These are phyloP conservation scores for Termitomyces sp. DNA, from an alignment of 768 basidiomycete species.

Conservation along the genomic window DNA sequence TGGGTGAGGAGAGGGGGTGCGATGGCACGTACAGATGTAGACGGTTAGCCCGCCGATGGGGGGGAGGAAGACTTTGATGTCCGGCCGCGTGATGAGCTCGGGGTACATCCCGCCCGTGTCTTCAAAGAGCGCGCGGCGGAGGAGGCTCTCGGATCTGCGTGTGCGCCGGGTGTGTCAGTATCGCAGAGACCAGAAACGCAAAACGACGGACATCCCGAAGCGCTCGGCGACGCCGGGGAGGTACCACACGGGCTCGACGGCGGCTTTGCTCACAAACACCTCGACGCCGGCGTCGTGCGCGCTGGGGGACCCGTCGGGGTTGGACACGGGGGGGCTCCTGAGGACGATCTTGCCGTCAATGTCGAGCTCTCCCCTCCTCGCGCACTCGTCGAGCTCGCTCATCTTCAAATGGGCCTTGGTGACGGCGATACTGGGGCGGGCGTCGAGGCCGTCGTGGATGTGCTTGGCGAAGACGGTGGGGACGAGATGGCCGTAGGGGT, in stretches of 20 bases:
- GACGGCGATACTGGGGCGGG: constrained; percentile 88
- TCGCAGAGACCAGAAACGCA: not conserved
- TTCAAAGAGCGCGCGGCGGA: constrained; percentile 91
- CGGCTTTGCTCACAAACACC: constrained; percentile 85
- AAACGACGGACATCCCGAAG: constrained; percentile 73
- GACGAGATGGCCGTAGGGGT: constrained; percentile 28
- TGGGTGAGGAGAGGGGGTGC: not conserved
- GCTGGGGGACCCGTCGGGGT: constrained; percentile 56
- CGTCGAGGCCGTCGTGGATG: constrained; percentile 69
- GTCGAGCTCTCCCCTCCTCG: constrained; percentile 60
- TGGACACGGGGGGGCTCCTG: constrained; percentile 54
- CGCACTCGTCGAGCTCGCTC: constrained; percentile 83
- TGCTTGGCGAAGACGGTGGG: constrained; percentile 69
- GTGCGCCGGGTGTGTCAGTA: not conserved
- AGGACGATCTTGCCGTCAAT: constrained; percentile 84
- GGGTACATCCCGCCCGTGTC: constrained; percentile 97
- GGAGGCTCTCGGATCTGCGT: constrained; percentile 68
- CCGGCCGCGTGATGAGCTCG: constrained; percentile 90
- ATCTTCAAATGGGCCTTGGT: constrained; percentile 95
- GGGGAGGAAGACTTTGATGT: constrained; percentile 93
- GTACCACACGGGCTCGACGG: constrained; percentile 96
- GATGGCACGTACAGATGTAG: constrained; percentile 66
- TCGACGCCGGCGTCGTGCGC: constrained; percentile 74
- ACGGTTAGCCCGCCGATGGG: constrained; percentile 90
- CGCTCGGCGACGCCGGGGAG: constrained; percentile 89